Evolutionary conservation across 768 basidiomycete species (phyloP), one percentile per base, ranked within the genome.

Genomic region (Paxillus rubicundulus): DNA sequence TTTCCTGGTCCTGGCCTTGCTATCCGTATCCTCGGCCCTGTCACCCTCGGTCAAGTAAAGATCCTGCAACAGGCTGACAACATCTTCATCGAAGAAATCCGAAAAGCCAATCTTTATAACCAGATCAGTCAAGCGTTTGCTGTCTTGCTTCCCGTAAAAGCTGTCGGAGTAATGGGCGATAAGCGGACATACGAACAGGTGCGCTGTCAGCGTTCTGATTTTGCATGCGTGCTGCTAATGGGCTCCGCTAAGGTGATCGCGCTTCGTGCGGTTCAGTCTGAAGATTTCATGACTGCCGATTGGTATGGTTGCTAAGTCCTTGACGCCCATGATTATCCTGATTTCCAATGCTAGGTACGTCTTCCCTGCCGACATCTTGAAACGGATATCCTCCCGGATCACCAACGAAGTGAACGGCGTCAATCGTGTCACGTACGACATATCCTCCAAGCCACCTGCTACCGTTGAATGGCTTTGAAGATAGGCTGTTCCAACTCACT

Each of bases 281-380:
- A 98, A 67, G 97, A 99, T 70, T 99, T 99, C 67, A 99, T 99
- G 97, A 99, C 97, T 13, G 97, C 97, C 33, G 96, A 98, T 69
- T 98, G 96, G 96, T 93, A 65, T 39, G 82, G 63, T 45, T 10
- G 2, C 27, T 34, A 20, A 30, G 13, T 9, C 6, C 2, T 17
- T 50, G 47, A 45, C 18, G 18, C 50, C 37, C 53, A 37, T 41
- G 72, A 48, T 71, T 72, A 21, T 14, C 5, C 20, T 28, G 20
- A 50, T n/a, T 58, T 70, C 68, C 69, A 63, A 49, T 39, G 60
- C 43, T 58, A 92, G 90, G 90, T 98, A 90, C 74, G 85, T 90
- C n/a, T 99, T 98, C 80, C 95, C 96, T 24, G 75, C 92, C 14
- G 86, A 88, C 39, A 84, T 98, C 10, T 73, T 99, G 53, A 85